A percentile compares a stretch with the other conserved stretches of the same genome.
These are phyloP conservation scores for Colletotrichum sp. DNA, from an alignment of 2,329 filamentous ascomycete genomes.

Conservation along the genomic window DNA sequence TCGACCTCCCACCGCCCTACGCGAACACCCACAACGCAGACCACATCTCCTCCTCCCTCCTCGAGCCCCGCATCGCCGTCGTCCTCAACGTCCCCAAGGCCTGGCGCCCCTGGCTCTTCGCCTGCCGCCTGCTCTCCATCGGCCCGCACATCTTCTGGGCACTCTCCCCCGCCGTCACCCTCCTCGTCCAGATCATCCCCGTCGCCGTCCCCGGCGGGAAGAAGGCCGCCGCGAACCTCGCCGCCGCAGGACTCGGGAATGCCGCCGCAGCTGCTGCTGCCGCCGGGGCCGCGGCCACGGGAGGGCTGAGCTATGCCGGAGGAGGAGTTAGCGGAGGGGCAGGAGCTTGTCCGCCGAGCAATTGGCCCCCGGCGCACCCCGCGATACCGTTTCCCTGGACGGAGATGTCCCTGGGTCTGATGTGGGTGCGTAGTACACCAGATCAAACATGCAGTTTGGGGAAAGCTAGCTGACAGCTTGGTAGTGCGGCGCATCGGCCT, in stretches of 20 bases:
- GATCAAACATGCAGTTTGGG: fast-evolving
- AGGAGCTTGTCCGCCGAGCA: slow-evolving; percentile 29
- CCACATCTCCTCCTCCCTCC: slow-evolving; percentile 42
- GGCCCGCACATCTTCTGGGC: slow-evolving; percentile 76
- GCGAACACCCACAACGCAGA: background rate
- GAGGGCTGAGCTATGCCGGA: slow-evolving; percentile 24
- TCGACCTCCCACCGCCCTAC: background rate
- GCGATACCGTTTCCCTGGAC: slow-evolving; percentile 52
- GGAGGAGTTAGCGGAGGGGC: slow-evolving; percentile 37
- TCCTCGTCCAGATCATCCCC: slow-evolving; percentile 67
- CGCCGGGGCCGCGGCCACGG: background rate
- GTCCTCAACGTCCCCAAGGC: slow-evolving; percentile 73
- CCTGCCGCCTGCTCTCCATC: slow-evolving; percentile 75
- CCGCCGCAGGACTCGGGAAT: slow-evolving; percentile 40
- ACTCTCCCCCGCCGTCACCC: slow-evolving; percentile 69
- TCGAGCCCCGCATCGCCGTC: slow-evolving; percentile 81
- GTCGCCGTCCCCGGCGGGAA: slow-evolving; percentile 27
- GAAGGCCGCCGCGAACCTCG: slow-evolving; percentile 9
- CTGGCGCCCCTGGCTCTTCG: slow-evolving; percentile 77
- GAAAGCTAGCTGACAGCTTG: background rate
- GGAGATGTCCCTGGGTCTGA: slow-evolving; percentile 73
- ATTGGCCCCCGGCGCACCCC: slow-evolving; percentile 9
- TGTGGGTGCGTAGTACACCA: slow-evolving; percentile 64
- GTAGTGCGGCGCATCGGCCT: slow-evolving; percentile 77
- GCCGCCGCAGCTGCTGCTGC: background rate